These are phyloP conservation scores for Incumbomyces lentus DNA, from an alignment of 2,329 filamentous ascomycete genomes.

Conservation along the genomic window DNA sequence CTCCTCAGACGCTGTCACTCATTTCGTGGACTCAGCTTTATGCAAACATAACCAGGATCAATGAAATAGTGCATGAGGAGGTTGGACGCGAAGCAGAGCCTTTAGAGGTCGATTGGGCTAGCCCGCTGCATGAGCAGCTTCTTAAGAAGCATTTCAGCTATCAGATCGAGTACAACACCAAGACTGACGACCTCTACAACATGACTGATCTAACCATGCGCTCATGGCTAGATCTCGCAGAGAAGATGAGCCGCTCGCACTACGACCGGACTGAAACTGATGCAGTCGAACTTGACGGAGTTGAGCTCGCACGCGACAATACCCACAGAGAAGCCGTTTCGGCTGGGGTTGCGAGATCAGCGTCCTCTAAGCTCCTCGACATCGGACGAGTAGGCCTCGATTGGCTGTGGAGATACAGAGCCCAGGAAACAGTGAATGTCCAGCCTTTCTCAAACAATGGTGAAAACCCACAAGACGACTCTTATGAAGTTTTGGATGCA, in stretches of 20 bases:
- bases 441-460: not conserved
- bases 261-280: not conserved
- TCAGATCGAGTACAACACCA: conserved; percentile 79
- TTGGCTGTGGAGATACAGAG: not conserved
- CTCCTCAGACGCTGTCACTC: conserved; percentile 67
- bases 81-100: conserved; percentile 21
- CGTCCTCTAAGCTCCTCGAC: not conserved
- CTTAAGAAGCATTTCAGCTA: conserved; percentile 54
- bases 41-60: conserved; percentile 84
- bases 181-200: conserved; percentile 62
- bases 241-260: conserved; percentile 54
- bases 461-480: not conserved
- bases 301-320: not conserved
- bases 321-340: not conserved
- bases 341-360: not conserved
- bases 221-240: conserved; percentile 69
- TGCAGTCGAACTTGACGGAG: not conserved
- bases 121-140: conserved; percentile 23
- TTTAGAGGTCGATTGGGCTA: conserved; percentile 33
- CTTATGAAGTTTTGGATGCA: not conserved
- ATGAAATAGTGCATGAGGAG: conserved; percentile 51
- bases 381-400: not conserved
- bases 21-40: conserved; percentile 82
- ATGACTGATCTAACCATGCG: conserved; percentile 75
- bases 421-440: not conserved